Evolutionary conservation across 306 rosid species (phyloP).

Genomic region (Cercis canadensis): DNA sequence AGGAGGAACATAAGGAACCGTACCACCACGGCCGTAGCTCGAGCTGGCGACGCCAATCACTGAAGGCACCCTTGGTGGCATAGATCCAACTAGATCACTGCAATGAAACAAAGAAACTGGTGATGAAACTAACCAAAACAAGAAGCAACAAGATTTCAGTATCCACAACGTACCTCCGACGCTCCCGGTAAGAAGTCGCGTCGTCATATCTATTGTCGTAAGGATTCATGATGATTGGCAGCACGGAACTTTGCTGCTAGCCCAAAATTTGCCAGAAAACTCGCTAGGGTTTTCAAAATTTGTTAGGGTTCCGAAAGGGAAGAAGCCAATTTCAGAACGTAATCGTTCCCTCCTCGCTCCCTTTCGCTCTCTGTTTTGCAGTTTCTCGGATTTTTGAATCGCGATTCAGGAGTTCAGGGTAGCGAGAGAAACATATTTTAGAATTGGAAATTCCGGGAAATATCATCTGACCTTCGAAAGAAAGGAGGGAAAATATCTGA

Average conservation of each 20-base stretch:
- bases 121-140: not conserved
- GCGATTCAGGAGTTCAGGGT: no score
- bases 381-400: no score
- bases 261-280: not conserved
- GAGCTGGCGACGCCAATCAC: constrained; percentile 31
- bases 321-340: not conserved
- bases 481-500: no score
- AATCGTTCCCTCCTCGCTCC: constrained; percentile 27
- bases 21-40: constrained; percentile 59
- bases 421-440: not conserved
- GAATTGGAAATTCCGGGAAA: not conserved
- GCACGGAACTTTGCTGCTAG: not conserved
- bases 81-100: constrained; percentile 70
- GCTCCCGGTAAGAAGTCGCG: constrained; percentile 75
- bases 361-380: not conserved
- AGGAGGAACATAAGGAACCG: constrained; percentile 44
- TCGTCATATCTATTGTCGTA: constrained; percentile 70
- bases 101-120: constrained; percentile 6
- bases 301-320: not conserved
- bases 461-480: not conserved
- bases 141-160: not conserved
- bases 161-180: constrained; percentile 62
- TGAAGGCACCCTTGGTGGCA: constrained; percentile 43
- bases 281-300: constrained; percentile 41
- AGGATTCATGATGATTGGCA: constrained; percentile 45